These are phyloP conservation scores for Cucumis cinereus DNA, from an alignment of 306 rosid genomes.

Conservation along the genomic window DNA sequence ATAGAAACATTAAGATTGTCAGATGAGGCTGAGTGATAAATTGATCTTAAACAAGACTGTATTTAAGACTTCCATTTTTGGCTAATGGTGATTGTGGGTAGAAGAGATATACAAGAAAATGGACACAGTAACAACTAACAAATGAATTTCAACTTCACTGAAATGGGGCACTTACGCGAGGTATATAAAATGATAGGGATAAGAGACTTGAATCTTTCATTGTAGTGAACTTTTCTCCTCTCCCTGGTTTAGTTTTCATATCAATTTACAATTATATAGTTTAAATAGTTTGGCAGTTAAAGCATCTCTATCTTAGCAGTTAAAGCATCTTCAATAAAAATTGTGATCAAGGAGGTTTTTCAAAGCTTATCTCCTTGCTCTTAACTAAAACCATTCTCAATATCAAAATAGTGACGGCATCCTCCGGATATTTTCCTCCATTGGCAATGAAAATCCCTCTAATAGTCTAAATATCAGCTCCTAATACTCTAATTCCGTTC, in stretches of 20 bases:
- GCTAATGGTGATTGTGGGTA: neutral
- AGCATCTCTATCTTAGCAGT: too few species aligned
- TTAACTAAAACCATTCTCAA: conserved; percentile 27
- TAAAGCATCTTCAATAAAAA: neutral
- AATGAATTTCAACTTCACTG: neutral
- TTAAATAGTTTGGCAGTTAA: too few species aligned
- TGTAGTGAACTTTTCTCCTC: neutral
- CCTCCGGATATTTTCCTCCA: conserved; percentile 32
- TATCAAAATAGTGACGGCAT: conserved; percentile 30
- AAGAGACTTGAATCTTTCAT: neutral
- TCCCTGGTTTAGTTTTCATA: neutral
- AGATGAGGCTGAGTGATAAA: neutral
- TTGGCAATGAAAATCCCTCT: conserved; percentile 39
- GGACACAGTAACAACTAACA: neutral
- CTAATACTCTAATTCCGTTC: neutral
- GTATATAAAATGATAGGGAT: neutral
- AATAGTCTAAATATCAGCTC: conserved; percentile 19
- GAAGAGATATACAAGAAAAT: neutral
- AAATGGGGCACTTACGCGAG: neutral
- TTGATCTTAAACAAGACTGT: neutral
- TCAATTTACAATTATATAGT: too few species aligned
- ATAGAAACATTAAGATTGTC: neutral
- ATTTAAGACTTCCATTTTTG: neutral
- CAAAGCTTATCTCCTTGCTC: conserved; percentile 31
- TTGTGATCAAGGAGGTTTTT: neutral